phyloP scores from a whole-genome alignment of 2,329 filamentous ascomycete species.

The Apiospora sp. region DNA sequence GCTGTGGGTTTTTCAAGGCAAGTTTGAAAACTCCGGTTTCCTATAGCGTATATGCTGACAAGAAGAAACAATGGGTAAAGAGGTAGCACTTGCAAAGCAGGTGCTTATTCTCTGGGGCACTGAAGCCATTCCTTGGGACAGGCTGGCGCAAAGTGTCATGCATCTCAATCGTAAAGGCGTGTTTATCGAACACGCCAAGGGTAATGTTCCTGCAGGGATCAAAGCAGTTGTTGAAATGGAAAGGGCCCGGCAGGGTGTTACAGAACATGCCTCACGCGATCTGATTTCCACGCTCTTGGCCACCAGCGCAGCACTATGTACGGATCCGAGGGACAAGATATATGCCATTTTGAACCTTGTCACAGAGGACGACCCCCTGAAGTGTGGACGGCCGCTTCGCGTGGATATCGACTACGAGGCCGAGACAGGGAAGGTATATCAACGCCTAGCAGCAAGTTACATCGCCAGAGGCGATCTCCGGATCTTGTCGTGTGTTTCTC shows the following conservation, averaged over 20 bases:
- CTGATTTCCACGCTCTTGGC: neutral
- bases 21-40: neutral
- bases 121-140: neutral
- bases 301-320: neutral
- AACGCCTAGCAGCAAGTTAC: neutral
- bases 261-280: neutral
- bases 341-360: neutral
- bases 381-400: neutral
- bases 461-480: neutral
- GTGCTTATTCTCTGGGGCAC: neutral
- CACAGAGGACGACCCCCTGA: neutral
- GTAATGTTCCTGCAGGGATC: neutral
- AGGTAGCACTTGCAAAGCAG: neutral
- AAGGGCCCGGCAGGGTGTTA: neutral
- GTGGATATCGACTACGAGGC: neutral
- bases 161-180: neutral
- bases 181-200: neutral
- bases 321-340: neutral
- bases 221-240: neutral
- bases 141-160: neutral
- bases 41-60: neutral
- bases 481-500: neutral
- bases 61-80: neutral
- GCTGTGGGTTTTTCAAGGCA: constrained; percentile 1
- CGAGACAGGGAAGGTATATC: neutral